Conservation (phyloP, 768 basidiomycete genomes). For the Mycena maculata region DNA sequence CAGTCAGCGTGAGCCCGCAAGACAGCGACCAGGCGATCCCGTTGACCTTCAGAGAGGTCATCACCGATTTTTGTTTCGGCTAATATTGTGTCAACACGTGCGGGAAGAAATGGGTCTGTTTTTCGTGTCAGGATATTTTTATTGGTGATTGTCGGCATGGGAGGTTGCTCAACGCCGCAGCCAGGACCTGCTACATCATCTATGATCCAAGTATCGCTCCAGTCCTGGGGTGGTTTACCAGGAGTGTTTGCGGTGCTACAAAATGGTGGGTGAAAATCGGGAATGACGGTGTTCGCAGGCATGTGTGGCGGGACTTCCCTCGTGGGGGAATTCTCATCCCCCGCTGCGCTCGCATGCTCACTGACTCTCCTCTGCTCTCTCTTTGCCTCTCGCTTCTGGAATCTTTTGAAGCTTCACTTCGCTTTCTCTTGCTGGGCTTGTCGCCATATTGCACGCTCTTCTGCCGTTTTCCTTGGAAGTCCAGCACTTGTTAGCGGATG, state of each 20-base stretch:
- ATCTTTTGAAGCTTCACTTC: no score
- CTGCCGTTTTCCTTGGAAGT: background rate
- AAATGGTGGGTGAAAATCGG: background rate
- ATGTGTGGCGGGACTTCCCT: constrained; percentile 24
- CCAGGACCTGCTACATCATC: constrained; percentile 1
- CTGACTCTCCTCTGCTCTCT: background rate
- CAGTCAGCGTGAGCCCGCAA: constrained; percentile 50
- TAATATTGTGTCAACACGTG: constrained; percentile 33
- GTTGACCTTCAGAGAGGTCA: constrained; percentile 30
- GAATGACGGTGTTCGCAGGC: background rate
- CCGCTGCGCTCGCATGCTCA: constrained; percentile 23
- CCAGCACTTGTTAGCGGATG: background rate
- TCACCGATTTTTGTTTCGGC: constrained; percentile 29
- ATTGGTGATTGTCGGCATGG: background rate
- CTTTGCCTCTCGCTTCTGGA: background rate
- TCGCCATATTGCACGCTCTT: background rate
- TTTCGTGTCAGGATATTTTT: constrained; percentile 25
- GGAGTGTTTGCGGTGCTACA: background rate
- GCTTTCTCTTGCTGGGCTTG: no score
- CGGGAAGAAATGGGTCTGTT: constrained; percentile 36
- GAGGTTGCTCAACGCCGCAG: background rate
- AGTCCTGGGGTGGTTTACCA: background rate
- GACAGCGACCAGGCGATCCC: constrained; percentile 33
- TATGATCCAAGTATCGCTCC: constrained; percentile 16
- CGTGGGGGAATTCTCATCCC: constrained; percentile 19